A percentile compares a stretch with the other conserved stretches of the same genome.
These are phyloP conservation scores for Saitoella complicata DNA, from an alignment of 805 yeast genomes.

Conservation along the genomic window DNA sequence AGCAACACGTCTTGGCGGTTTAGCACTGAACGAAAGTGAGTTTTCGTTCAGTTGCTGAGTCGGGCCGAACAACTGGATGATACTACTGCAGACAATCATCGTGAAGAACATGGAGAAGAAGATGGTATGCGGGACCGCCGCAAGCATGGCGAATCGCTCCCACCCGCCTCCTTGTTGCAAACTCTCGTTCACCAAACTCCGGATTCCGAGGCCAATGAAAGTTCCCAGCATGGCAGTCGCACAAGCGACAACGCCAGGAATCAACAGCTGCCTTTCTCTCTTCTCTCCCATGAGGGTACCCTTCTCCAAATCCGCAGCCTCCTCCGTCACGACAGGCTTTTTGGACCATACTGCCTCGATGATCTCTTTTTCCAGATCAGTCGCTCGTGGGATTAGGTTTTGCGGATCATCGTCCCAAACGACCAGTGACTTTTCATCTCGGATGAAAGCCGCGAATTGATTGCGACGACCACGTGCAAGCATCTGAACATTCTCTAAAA, in stretches of 20 bases:
- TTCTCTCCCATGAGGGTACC: not conserved
- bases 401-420: slow-evolving; percentile 9
- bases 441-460: slow-evolving; percentile 8
- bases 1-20: slow-evolving; percentile 3
- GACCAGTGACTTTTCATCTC: slow-evolving; percentile 5
- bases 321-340: too few species aligned
- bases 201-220: too few species aligned
- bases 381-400: slow-evolving; percentile 4
- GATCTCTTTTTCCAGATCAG: slow-evolving; percentile 6
- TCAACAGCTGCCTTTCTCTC: not conserved
- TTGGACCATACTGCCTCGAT: slow-evolving; percentile 8
- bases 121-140: not conserved
- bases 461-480: slow-evolving; percentile 9
- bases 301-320: not conserved
- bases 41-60: slow-evolving; percentile 6
- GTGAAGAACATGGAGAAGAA: not conserved
- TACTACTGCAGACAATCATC: too few species aligned
- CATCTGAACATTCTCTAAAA: slow-evolving; percentile 4
- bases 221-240: too few species aligned
- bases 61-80: slow-evolving; percentile 4
- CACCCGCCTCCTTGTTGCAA: not conserved
- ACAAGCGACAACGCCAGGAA: not conserved
- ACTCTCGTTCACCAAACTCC: not conserved
- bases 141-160: not conserved
- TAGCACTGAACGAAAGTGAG: slow-evolving; percentile 5